These are phyloP conservation scores for Sporothrix pseudoabietina DNA, from an alignment of 2,329 filamentous ascomycete genomes.

Conservation along the genomic window DNA sequence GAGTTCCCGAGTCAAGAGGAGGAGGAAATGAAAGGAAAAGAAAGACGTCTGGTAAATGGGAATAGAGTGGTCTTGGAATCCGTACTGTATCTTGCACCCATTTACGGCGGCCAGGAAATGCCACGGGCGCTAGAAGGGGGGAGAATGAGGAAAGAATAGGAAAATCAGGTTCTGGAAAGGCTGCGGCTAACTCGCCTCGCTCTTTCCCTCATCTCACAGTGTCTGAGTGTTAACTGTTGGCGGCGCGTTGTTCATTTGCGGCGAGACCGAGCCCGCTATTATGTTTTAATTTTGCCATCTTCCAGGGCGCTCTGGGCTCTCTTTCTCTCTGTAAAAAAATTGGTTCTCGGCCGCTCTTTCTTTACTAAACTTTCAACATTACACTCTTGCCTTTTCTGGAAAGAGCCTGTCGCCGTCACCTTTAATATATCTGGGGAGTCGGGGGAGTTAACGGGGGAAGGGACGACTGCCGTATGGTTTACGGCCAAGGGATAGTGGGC, in stretches of 20 bases:
- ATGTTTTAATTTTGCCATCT: neutral
- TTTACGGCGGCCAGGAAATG: neutral
- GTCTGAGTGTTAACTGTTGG: neutral
- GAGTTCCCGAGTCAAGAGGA: neutral
- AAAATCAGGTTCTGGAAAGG: conserved; percentile 7
- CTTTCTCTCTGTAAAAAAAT: neutral
- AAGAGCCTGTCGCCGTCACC: neutral
- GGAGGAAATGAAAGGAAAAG: too few relatives aligned
- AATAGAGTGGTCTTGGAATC: neutral
- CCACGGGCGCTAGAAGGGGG: neutral
- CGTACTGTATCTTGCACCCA: conserved; percentile 13
- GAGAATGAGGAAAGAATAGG: neutral
- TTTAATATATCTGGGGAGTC: neutral
- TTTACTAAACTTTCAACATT: neutral
- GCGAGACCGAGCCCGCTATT: conserved; percentile 12
- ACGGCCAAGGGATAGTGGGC: neutral
- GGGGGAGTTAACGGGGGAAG: neutral
- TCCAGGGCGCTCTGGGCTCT: neutral
- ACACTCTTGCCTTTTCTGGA: conserved; percentile 13
- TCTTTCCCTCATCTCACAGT: neutral
- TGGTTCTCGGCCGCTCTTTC: neutral
- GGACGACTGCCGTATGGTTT: neutral
- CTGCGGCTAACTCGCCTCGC: neutral
- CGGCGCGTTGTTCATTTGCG: conserved; percentile 1
- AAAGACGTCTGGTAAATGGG: neutral